phyloP scores from a whole-genome alignment of 768 basidiomycete species.

The Daedaleopsis sinensis region DNA sequence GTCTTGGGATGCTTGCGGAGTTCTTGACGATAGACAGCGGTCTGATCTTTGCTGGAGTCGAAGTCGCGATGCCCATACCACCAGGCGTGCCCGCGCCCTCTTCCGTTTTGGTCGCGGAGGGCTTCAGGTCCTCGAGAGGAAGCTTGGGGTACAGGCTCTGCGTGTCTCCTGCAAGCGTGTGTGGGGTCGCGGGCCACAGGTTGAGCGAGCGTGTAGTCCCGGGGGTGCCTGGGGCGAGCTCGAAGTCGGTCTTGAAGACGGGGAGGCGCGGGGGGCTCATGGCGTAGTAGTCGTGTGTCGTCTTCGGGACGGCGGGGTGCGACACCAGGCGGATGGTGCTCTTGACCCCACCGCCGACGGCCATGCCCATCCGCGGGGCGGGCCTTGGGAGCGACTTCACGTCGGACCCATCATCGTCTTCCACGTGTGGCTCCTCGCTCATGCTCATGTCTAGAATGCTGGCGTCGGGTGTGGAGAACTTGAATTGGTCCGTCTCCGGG shows the following conservation, averaged over 20 bases:
- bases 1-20: slow-evolving; percentile 33
- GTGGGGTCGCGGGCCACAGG: slow-evolving; percentile 47
- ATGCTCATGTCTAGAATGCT: slow-evolving; percentile 18
- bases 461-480: slow-evolving; percentile 41
- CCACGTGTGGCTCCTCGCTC: slow-evolving; percentile 1
- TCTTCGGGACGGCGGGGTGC: slow-evolving; percentile 19
- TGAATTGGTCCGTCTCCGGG: slow-evolving; percentile 41
- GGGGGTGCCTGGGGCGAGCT: slow-evolving; percentile 65
- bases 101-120: slow-evolving; percentile 15
- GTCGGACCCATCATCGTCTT: slow-evolving; percentile 22
- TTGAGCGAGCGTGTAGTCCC: slow-evolving; percentile 28
- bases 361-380: slow-evolving; percentile 63
- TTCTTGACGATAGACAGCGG: slow-evolving; percentile 29
- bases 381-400: slow-evolving; percentile 49
- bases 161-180: slow-evolving; percentile 18
- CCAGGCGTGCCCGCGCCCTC: slow-evolving; percentile 42
- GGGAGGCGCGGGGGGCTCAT: slow-evolving; percentile 63
- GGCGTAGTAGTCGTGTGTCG: slow-evolving; percentile 12
- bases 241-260: slow-evolving; percentile 69
- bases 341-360: slow-evolving; percentile 30
- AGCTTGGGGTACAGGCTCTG: slow-evolving; percentile 44
- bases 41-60: slow-evolving; percentile 17
- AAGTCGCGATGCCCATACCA: slow-evolving; percentile 26
- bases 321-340: slow-evolving; percentile 53
- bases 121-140: slow-evolving; percentile 34